phyloP scores from a whole-genome alignment of 495 filamentous ascomycete genomes.

The Neurospora sp. region DNA sequence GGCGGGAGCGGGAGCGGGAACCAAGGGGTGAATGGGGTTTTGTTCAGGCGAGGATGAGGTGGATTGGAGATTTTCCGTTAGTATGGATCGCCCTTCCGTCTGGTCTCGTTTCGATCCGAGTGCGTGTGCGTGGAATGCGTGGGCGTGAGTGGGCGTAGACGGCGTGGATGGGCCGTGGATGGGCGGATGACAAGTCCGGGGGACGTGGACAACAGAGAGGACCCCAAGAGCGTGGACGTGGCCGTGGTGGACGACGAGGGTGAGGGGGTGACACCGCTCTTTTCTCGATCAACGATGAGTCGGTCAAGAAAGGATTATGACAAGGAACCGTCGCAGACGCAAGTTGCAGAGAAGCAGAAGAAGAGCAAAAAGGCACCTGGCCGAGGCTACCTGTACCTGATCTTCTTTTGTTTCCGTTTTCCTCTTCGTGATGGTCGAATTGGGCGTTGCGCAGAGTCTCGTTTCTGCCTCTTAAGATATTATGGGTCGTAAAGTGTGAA shows the following conservation, averaged over 20 bases:
- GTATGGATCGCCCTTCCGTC: constrained; percentile 6
- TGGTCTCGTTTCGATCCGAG: not conserved
- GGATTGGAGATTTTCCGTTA: constrained; percentile 22
- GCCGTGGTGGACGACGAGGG: constrained; percentile 3
- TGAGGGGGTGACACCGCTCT: constrained; percentile 29
- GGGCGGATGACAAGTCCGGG: not conserved
- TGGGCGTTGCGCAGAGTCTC: not conserved
- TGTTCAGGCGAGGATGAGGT: constrained; percentile 9
- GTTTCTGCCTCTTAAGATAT: not conserved
- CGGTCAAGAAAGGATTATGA: constrained; percentile 28
- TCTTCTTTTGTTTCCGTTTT: not conserved
- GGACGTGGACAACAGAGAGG: not conserved
- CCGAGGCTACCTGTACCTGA: not conserved
- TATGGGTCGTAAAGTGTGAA: not conserved
- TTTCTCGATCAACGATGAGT: constrained; percentile 20
- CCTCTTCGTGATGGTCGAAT: not conserved
- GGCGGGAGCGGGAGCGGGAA: constrained; percentile 15
- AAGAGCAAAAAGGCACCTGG: not conserved
- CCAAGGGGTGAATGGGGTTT: constrained; percentile 7
- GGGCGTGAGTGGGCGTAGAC: not conserved
- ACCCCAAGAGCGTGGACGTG: constrained; percentile 2
- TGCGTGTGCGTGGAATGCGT: not conserved
- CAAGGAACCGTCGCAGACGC: constrained; percentile 6
- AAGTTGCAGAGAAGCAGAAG: not conserved
- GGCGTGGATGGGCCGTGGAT: not conserved